Percentiles rank a stretch among this genome's conserved stretches.
These are phyloP conservation scores for Phytopythium mirpurense DNA, from an alignment of 352 stramenopile genomes.

Conservation along the genomic window DNA sequence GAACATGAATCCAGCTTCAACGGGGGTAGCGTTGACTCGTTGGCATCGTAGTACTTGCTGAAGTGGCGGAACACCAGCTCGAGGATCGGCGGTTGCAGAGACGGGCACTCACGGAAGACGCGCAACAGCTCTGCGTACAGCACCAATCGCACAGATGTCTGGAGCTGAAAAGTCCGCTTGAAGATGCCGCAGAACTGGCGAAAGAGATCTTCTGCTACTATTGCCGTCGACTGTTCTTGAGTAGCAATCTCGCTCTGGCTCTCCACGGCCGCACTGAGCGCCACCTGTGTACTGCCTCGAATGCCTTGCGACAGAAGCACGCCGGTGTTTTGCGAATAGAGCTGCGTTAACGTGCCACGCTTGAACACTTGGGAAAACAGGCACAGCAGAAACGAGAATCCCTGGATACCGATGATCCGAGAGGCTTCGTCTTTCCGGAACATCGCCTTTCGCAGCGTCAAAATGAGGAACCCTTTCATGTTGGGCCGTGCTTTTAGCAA, in stretches of 20 bases:
- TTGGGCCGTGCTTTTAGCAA: constrained; percentile 29
- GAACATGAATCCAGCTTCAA: constrained; percentile 37
- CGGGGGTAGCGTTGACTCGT: constrained; percentile 39
- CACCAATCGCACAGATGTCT: constrained; percentile 36
- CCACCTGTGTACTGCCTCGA: neutral
- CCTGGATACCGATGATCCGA: constrained; percentile 43
- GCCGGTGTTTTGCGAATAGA: constrained; percentile 46
- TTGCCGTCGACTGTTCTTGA: constrained; percentile 31
- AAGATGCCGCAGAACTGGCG: constrained; percentile 59
- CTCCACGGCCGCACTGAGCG: neutral
- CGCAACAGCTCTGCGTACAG: constrained; percentile 40
- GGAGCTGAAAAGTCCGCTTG: constrained; percentile 35
- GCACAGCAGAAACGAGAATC: constrained; percentile 34
- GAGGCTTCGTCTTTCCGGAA: constrained; percentile 49
- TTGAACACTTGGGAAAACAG: constrained; percentile 37
- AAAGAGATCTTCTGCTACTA: constrained; percentile 43
- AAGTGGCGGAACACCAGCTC: constrained; percentile 45
- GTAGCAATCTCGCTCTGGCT: constrained; percentile 25
- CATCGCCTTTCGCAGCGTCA: constrained; percentile 59
- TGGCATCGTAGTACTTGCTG: constrained; percentile 36
- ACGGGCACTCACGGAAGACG: constrained; percentile 41
- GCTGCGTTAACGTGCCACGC: constrained; percentile 33
- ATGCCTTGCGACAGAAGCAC: constrained; percentile 29
- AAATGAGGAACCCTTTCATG: constrained; percentile 43
- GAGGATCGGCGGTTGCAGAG: constrained; percentile 31